Evolutionary conservation across 2,329 filamentous ascomycete genomes (phyloP).

Genomic region (Colletotrichum costaricense): DNA sequence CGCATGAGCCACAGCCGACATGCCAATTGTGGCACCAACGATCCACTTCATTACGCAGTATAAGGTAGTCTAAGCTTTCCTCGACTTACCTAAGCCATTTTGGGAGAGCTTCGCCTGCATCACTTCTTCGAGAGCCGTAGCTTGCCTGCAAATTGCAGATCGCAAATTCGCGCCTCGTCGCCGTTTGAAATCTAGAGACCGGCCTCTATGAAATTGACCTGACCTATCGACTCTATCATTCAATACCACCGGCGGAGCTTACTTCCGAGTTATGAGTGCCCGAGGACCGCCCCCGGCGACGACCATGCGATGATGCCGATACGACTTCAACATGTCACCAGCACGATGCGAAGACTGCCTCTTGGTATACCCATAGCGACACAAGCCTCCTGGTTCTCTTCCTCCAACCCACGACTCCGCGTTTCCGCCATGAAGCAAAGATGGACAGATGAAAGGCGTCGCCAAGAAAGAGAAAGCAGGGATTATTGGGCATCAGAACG

Average conservation of each 20-base stretch:
- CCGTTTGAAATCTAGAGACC: not conserved
- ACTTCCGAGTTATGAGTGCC: slow-evolving; percentile 8
- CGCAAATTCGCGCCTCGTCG: not conserved
- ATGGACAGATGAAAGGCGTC: not conserved
- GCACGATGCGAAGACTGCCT: slow-evolving; percentile 8
- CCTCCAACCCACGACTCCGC: no score
- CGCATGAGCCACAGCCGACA: not conserved
- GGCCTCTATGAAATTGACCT: not conserved
- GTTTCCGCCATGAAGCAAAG: not conserved
- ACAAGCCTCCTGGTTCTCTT: not conserved
- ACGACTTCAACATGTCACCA: slow-evolving; percentile 12
- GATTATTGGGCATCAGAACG: not conserved
- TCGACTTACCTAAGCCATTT: slow-evolving; percentile 18
- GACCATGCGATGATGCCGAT: slow-evolving; percentile 17
- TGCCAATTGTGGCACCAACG: not conserved
- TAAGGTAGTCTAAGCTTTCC: not conserved
- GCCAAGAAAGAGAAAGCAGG: not conserved
- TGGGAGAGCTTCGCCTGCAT: not conserved
- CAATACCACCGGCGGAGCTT: not conserved
- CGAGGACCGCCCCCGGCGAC: not conserved
- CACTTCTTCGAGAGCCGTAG: not conserved
- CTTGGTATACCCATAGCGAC: not conserved
- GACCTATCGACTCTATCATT: not conserved
- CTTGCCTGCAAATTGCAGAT: not conserved
- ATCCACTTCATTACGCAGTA: not conserved